These are phyloP conservation scores for Populus pruinosa DNA, from an alignment of 345 rosid genomes.

Conservation along the genomic window DNA sequence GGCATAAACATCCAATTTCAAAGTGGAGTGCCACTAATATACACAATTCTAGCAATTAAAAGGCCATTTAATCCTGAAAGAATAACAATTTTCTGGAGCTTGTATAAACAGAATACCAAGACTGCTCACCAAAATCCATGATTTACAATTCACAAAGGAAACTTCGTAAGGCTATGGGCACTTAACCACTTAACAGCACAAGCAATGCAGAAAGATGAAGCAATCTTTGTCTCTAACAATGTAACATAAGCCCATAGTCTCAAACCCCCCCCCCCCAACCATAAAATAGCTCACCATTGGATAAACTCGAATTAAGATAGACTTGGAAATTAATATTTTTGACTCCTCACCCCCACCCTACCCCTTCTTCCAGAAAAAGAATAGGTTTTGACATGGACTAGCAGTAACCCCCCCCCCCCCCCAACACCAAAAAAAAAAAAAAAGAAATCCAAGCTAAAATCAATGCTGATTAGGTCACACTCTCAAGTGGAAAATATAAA, in stretches of 20 bases:
- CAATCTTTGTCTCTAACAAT: background rate
- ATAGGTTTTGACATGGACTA: background rate
- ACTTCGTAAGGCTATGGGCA: background rate
- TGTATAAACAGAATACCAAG: too few relatives aligned
- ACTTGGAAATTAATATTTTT: background rate
- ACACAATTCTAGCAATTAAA: background rate
- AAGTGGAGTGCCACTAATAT: background rate
- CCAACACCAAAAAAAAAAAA: too few relatives aligned
- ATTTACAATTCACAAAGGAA: too few relatives aligned
- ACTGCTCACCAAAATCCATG: too few relatives aligned
- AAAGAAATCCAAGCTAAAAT: background rate
- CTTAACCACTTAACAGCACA: background rate
- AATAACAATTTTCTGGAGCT: too few relatives aligned
- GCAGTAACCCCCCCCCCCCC: background rate
- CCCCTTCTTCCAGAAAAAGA: background rate
- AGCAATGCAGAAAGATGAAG: background rate
- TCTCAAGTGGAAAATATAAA: background rate
- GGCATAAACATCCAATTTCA: background rate
- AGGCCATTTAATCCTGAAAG: too few relatives aligned
- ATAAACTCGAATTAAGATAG: too few relatives aligned
- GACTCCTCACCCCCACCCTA: background rate
- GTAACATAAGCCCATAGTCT: background rate
- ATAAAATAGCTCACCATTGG: too few relatives aligned
- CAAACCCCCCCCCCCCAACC: background rate
- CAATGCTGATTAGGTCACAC: background rate